A percentile compares a stretch with the other conserved stretches of the same genome.
These are phyloP conservation scores for Babesia caballi DNA, from an alignment of 169 alveolate genomes.

Conservation along the genomic window DNA sequence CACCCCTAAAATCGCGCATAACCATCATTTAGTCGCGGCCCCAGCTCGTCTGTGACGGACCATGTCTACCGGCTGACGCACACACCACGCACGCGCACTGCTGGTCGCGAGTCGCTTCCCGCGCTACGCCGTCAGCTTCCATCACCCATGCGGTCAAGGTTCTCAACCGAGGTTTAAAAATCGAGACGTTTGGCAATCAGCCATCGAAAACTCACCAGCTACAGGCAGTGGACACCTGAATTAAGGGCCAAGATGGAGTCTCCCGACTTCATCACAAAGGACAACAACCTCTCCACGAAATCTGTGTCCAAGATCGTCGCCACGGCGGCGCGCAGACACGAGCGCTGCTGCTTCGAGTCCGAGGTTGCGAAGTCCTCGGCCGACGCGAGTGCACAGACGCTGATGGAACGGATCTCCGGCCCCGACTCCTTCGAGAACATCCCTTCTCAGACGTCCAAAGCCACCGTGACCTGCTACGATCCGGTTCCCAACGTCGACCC, in stretches of 20 bases:
- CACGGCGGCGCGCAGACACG: slow-evolving; percentile 44
- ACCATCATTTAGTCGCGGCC: no score
- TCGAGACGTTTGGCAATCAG: no score
- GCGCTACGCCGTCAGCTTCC: no score
- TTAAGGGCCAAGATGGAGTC: not conserved
- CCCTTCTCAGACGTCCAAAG: slow-evolving; percentile 32
- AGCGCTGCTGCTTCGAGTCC: slow-evolving; percentile 26
- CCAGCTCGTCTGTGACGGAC: no score
- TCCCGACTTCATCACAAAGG: not conserved
- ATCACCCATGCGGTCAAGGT: no score
- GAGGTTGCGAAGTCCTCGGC: slow-evolving; percentile 21
- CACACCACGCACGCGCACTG: slow-evolving; percentile 7
- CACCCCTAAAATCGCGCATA: no score
- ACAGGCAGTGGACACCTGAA: no score
- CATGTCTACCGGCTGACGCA: no score
- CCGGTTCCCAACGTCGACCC: not conserved
- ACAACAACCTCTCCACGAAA: slow-evolving; percentile 16
- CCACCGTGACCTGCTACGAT: slow-evolving; percentile 21
- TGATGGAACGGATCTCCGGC: not conserved
- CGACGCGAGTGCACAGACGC: slow-evolving; percentile 4
- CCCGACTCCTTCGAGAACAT: slow-evolving; percentile 34
- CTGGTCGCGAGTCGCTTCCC: no score
- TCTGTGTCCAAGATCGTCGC: slow-evolving; percentile 50
- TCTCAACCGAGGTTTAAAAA: no score
- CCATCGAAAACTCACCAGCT: no score